Evolutionary conservation across 257 asterid genomes (phyloP).

Genomic region (Solanum gracilifrons): DNA sequence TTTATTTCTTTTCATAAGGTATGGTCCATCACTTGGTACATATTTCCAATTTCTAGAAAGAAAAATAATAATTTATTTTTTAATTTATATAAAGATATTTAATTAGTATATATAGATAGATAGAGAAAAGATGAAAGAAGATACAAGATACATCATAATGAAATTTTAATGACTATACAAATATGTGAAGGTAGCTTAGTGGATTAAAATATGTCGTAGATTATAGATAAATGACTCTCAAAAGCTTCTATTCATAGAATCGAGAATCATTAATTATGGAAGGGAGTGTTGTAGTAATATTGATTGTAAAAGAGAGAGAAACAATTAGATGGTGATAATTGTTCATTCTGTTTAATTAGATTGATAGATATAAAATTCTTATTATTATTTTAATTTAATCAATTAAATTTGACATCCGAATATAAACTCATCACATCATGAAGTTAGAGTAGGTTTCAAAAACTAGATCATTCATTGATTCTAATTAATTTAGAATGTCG

Average conservation of each 20-base stretch:
- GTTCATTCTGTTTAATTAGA: not conserved
- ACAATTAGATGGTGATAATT: not conserved
- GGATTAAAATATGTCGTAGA: rapidly evolving
- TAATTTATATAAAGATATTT: not conserved
- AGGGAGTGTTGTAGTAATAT: not conserved
- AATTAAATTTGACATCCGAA: not conserved
- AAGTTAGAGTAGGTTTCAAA: not conserved
- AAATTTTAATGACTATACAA: not conserved
- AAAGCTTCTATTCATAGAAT: not conserved
- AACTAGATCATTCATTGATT: no score
- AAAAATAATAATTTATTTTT: not conserved
- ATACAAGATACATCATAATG: not conserved
- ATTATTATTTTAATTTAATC: not conserved
- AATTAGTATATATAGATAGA: no score
- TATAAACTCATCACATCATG: not conserved
- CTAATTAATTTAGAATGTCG: no score
- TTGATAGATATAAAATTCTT: not conserved
- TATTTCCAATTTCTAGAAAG: not conserved
- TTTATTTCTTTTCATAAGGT: not conserved
- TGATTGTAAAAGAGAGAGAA: not conserved
- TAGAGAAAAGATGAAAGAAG: not conserved
- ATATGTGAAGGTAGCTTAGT: not conserved
- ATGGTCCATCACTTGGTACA: not conserved
- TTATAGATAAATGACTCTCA: not conserved
- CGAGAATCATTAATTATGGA: not conserved